Evolutionary conservation across 805 yeast species (phyloP).

Genomic region (Tanozyma kutaoensis): DNA sequence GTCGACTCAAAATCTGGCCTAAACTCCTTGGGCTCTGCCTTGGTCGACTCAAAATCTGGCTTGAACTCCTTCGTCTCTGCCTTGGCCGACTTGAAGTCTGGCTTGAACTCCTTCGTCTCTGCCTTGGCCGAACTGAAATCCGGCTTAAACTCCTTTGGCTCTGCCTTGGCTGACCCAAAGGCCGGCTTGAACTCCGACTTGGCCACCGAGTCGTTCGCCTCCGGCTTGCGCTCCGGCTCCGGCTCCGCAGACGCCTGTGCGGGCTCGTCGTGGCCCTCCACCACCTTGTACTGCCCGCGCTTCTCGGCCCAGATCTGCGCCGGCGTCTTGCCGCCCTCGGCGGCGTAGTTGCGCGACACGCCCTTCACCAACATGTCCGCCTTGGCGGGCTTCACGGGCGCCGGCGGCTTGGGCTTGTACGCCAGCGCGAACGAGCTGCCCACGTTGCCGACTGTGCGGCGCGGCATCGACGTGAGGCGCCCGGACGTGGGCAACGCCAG

Average conservation of each 20-base stretch:
- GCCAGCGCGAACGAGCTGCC: slow-evolving; percentile 3
- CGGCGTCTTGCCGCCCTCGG: slow-evolving; percentile 75
- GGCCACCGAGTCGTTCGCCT: no score
- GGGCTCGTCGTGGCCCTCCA: slow-evolving; percentile 9
- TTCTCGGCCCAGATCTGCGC: slow-evolving; percentile 95
- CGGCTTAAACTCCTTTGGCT: no score
- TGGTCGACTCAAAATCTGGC: no score
- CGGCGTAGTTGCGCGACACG: slow-evolving; percentile 45
- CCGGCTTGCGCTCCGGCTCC: slow-evolving; percentile 8
- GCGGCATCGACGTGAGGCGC: slow-evolving; percentile 48
- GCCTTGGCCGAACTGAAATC: no score
- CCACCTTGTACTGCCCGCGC: slow-evolving; percentile 50
- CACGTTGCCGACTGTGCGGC: slow-evolving; percentile 31
- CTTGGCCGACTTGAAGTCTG: no score
- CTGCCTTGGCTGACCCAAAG: no score
- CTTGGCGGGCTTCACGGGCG: slow-evolving; percentile 2
- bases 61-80: no score
- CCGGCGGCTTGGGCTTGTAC: slow-evolving; percentile 5
- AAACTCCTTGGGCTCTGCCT: no score
- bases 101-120: no score
- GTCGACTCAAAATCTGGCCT: no score
- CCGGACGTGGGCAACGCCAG: slow-evolving; percentile 16
- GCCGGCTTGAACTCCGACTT: no score
- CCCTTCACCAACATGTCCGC: slow-evolving; percentile 43
- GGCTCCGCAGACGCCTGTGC: no score